These are phyloP conservation scores for Russula sp. DNA, from an alignment of 768 basidiomycete genomes.

Conservation along the genomic window DNA sequence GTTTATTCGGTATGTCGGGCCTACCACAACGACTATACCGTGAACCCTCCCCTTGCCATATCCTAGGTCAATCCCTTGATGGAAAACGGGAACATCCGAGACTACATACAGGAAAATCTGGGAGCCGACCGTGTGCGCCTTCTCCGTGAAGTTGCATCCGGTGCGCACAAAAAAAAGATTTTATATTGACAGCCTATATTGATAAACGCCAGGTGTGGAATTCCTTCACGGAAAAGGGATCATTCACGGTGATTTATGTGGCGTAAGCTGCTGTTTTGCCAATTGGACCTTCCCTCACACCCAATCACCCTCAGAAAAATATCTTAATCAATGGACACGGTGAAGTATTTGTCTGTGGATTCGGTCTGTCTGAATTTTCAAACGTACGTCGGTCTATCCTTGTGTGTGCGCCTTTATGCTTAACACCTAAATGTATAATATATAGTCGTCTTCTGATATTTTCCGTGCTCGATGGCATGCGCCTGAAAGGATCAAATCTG, in stretches of 20 bases:
- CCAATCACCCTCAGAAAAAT: conserved; percentile 31
- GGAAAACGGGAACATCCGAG: conserved; percentile 35
- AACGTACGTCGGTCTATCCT: neutral
- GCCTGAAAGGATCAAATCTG: conserved; percentile 8
- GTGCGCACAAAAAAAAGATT: conserved; percentile 21
- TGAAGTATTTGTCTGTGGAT: conserved; percentile 38
- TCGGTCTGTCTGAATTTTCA: conserved; percentile 32
- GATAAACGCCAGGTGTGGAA: conserved; percentile 13
- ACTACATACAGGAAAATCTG: conserved; percentile 30
- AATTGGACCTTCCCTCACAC: neutral
- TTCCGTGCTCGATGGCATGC: conserved; percentile 12
- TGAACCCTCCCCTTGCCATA: neutral
- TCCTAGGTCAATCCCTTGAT: conserved; percentile 41
- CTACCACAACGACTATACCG: neutral
- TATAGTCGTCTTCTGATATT: conserved; percentile 25
- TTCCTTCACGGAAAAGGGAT: conserved; percentile 17
- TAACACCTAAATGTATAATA: conserved; percentile 4
- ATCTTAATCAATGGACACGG: conserved; percentile 36
- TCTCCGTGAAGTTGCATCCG: conserved; percentile 34
- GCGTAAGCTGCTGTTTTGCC: conserved; percentile 11
- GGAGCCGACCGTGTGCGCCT: conserved; percentile 32
- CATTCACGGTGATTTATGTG: conserved; percentile 23
- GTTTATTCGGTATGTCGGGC: conserved; percentile 12
- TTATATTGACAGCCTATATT: conserved; percentile 4
- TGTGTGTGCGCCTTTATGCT: neutral